phyloP scores from a whole-genome alignment of 1,139 yeast species.

The Kodamaea derodonti region DNA sequence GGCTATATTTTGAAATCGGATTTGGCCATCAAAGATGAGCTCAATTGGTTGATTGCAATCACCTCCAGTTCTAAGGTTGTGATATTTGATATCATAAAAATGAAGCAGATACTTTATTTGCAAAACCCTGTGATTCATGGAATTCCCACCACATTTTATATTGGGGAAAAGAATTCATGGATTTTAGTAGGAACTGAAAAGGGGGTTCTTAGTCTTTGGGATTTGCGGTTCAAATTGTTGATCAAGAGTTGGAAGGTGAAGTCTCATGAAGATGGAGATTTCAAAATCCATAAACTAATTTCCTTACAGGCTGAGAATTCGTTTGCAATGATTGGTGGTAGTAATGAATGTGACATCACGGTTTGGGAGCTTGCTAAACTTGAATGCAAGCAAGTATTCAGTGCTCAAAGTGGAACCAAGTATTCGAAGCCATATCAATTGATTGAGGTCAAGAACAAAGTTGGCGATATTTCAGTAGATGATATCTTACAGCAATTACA shows the following conservation, averaged over 20 bases:
- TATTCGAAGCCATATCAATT: conserved; percentile 32
- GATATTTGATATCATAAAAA: conserved; percentile 56
- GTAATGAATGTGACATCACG: conserved; percentile 54
- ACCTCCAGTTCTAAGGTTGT: conserved; percentile 55
- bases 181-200: conserved; percentile 67
- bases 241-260: conserved; percentile 55
- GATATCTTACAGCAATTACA: conserved; percentile 10
- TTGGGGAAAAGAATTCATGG: conserved; percentile 58
- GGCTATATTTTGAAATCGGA: conserved; percentile 45
- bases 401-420: conserved; percentile 29
- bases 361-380: conserved; percentile 74
- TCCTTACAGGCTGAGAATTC: conserved; percentile 33
- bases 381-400: conserved; percentile 57
- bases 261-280: conserved; percentile 10
- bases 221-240: conserved; percentile 60
- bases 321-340: conserved; percentile 65
- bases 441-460: conserved; percentile 22
- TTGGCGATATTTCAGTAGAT: conserved; percentile 19
- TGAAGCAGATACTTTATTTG: conserved; percentile 43
- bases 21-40: conserved; percentile 18
- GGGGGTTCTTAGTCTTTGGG: conserved; percentile 81
- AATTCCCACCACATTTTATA: conserved; percentile 52
- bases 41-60: conserved; percentile 35
- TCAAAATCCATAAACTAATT: conserved; percentile 44
- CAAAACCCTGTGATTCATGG: conserved; percentile 67